A percentile compares a stretch with the other conserved stretches of the same genome.
Conservation (phyloP, 805 yeast species). For the Wickerhamiella shivajii region DNA sequence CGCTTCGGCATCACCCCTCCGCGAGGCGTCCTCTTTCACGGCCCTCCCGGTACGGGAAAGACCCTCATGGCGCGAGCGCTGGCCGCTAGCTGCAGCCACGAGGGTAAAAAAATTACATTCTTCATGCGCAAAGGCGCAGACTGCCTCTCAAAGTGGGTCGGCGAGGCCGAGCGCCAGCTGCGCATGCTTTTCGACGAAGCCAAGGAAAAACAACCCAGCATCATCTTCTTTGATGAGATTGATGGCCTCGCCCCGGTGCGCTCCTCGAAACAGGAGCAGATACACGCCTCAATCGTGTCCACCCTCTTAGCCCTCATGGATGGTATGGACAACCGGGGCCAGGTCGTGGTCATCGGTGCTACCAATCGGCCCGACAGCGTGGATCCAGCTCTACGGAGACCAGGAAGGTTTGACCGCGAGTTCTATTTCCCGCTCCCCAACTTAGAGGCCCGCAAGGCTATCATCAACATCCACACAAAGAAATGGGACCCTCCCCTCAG, state of each 20-base stretch:
- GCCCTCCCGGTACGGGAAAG: conserved; percentile 99
- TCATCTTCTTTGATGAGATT: conserved; percentile 93
- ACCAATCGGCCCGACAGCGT: conserved; percentile 96
- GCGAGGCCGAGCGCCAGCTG: conserved; percentile 94
- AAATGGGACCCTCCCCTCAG: conserved; percentile 73
- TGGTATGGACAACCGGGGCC: conserved; percentile 98
- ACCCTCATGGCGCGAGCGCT: conserved; percentile 95
- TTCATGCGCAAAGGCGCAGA: conserved; percentile 99
- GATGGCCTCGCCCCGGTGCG: conserved; percentile 98
- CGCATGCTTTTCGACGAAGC: conserved; percentile 91
- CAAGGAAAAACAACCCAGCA: conserved; percentile 85
- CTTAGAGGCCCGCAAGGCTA: conserved; percentile 57
- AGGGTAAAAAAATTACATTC: conserved; percentile 75
- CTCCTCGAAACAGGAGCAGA: conserved; percentile 94
- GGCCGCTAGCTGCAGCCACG: conserved; percentile 86
- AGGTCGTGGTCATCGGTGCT: conserved; percentile 95
- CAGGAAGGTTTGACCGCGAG: conserved; percentile 94
- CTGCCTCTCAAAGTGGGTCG: conserved; percentile 95
- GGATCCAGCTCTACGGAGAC: conserved; percentile 95
- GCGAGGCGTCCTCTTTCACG: conserved; percentile 92
- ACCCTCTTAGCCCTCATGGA: conserved; percentile 93
- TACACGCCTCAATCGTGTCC: conserved; percentile 93
- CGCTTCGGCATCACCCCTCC: conserved; percentile 90
- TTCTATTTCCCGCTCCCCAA: conserved; percentile 93
- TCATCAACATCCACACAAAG: conserved; percentile 70